phyloP scores from a whole-genome alignment of 352 stramenopile genomes.

The Globisporangium apiculatum region DNA sequence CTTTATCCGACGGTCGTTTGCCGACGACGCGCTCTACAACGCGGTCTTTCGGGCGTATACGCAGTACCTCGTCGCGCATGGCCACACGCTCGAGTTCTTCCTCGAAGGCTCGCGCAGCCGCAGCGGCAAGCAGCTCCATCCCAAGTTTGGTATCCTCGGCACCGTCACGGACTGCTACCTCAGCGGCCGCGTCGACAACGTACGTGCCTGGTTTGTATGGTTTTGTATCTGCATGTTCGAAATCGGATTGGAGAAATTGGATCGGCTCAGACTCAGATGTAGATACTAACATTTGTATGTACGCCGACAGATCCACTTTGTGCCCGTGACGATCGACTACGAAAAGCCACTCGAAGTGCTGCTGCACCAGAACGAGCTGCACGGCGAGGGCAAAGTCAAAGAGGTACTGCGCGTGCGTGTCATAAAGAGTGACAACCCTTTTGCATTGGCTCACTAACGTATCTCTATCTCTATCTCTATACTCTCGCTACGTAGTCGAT shows the following conservation, averaged over 20 bases:
- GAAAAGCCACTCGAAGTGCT: constrained; percentile 80
- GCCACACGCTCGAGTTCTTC: constrained; percentile 84
- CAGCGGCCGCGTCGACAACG: constrained; percentile 63
- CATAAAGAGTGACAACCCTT: too few species aligned
- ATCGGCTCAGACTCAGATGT: too few species aligned
- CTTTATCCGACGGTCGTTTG: constrained; percentile 76
- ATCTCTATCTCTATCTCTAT: too few species aligned
- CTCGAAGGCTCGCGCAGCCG: constrained; percentile 79
- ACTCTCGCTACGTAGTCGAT: constrained; percentile 28
- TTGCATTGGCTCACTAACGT: too few species aligned
- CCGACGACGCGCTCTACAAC: constrained; percentile 62
- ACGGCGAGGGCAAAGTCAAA: constrained; percentile 76
- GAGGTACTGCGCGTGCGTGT: constrained; percentile 25
- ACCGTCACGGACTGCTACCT: constrained; percentile 70
- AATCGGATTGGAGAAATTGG: neutral
- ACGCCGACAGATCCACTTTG: constrained; percentile 50
- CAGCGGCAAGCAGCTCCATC: constrained; percentile 75
- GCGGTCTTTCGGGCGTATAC: constrained; percentile 80
- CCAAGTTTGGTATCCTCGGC: constrained; percentile 74
- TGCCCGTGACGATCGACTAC: constrained; percentile 84
- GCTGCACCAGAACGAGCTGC: constrained; percentile 73
- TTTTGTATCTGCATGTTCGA: neutral
- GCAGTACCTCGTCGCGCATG: constrained; percentile 65
- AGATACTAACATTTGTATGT: too few species aligned
- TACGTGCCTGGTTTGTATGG: constrained; percentile 2